Evolutionary conservation across 495 filamentous ascomycete species (phyloP), one percentile per base, ranked within the genome.

Genomic region (Penicillium ucsense): DNA sequence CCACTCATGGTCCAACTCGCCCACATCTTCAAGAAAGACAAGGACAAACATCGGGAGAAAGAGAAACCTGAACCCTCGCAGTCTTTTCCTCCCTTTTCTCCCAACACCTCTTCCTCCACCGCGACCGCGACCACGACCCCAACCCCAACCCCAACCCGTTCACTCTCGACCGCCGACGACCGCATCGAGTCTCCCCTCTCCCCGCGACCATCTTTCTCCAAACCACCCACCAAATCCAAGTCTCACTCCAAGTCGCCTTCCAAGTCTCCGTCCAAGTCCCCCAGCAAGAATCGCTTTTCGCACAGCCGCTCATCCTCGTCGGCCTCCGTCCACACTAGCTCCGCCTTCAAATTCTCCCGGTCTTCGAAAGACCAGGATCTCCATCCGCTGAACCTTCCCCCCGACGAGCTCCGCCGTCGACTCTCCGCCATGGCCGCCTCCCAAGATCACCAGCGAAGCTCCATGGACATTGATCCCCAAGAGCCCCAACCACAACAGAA

Each of bases 301-400:
- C 66, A 64, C 52, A 63, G 59, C 59, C 62, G 61, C 48, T 60
- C 68, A 30, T 63, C 68, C 35, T 63, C 61, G 31, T 59, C 60
- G 31, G 55, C 65, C 33, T 60, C 65, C 41, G 48, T 45, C 41
- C 57, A 62, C 36, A 50, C 46, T 33, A 29, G 41, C 30, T 35
- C 53, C 43, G 31, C 51, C 11, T 57, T 52, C 47, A 49, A 48
- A 41, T 56, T 62, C 52, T 47, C 54, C 41, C 63, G 66, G 51
- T 60, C 72, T 62, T 77, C 79, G 47, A 71, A 76, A 66, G 84
- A 87, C 59, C 74, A 74, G 42, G 79, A 88, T 51, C 77, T 75
- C 6, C 89, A 94, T 64, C 89, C 89, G 34, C 74, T 94, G 42
- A 94, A 95, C 60, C 79, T 91, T 32, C 88, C 84, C 3, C 88